phyloP scores from a whole-genome alignment of 768 basidiomycete species.

The Rhodocollybia butyracea region DNA sequence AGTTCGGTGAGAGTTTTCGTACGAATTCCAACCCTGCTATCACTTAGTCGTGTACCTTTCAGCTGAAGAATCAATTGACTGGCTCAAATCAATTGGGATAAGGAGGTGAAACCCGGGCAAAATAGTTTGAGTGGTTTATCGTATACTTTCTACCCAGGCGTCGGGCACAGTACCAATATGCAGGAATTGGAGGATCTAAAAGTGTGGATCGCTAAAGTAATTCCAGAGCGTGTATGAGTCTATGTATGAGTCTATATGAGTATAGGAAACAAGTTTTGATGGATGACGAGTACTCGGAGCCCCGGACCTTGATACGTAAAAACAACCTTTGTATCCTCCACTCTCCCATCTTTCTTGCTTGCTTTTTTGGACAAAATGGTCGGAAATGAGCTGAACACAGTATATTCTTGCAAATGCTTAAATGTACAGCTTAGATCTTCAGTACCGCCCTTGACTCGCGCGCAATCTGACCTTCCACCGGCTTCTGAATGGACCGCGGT shows the following conservation, averaged over 20 bases:
- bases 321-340: neutral
- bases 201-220: slow-evolving; percentile 61
- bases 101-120: slow-evolving; percentile 31
- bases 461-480: slow-evolving; percentile 18
- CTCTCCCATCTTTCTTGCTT: neutral
- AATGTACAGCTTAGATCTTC: slow-evolving; percentile 46
- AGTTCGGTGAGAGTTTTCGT: too few relatives aligned
- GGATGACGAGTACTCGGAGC: too few relatives aligned
- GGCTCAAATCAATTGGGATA: slow-evolving; percentile 53
- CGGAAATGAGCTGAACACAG: slow-evolving; percentile 1
- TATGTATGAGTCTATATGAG: neutral
- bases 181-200: slow-evolving; percentile 70
- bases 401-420: slow-evolving; percentile 43
- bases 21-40: too few relatives aligned
- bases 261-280: neutral
- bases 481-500: slow-evolving; percentile 30
- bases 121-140: slow-evolving; percentile 58
- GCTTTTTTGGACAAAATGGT: neutral
- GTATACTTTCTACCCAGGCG: slow-evolving; percentile 64
- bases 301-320: neutral
- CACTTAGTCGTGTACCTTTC: too few relatives aligned
- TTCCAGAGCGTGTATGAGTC: slow-evolving; percentile 28
- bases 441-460: slow-evolving; percentile 25
- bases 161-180: slow-evolving; percentile 63
- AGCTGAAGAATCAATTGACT: slow-evolving; percentile 53